Percentiles rank a stretch among this genome's conserved stretches.
Evolutionary conservation across 257 asterid species (phyloP).

Genomic region (Petunia axillaris): DNA sequence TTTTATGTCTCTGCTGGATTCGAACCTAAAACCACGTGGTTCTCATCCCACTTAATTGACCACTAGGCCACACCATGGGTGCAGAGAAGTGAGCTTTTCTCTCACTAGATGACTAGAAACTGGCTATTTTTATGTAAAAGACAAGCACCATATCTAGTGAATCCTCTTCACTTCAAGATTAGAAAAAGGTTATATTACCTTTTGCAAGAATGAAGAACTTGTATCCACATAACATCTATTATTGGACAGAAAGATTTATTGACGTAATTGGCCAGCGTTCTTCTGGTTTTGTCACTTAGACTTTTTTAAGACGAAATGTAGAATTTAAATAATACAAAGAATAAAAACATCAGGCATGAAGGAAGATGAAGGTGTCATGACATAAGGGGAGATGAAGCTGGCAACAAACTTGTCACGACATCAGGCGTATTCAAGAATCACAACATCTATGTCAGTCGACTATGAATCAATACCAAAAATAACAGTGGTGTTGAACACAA

Average conservation of each 20-base stretch:
- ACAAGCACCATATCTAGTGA: neutral
- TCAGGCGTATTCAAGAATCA: neutral
- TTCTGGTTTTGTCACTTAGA: neutral
- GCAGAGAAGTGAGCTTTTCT: neutral
- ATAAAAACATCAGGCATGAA: neutral
- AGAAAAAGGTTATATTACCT: neutral
- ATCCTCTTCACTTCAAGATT: neutral
- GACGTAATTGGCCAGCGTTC: neutral
- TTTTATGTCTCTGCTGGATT: too few species aligned
- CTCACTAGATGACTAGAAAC: neutral
- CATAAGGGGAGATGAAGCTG: neutral
- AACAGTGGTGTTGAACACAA: neutral
- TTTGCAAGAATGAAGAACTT: neutral
- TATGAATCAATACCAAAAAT: neutral
- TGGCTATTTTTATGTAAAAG: neutral
- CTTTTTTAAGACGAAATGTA: neutral
- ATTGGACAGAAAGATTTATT: neutral
- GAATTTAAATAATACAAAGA: neutral
- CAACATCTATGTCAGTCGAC: neutral
- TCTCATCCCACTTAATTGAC: too few species aligned
- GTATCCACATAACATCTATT: neutral
- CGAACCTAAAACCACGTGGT: too few species aligned
- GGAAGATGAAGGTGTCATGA: neutral
- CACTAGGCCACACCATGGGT: neutral
- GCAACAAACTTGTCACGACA: constrained; percentile 2